Conservation (phyloP, 164 flowering plant genomes). For the Aristolochia fimbriata region DNA sequence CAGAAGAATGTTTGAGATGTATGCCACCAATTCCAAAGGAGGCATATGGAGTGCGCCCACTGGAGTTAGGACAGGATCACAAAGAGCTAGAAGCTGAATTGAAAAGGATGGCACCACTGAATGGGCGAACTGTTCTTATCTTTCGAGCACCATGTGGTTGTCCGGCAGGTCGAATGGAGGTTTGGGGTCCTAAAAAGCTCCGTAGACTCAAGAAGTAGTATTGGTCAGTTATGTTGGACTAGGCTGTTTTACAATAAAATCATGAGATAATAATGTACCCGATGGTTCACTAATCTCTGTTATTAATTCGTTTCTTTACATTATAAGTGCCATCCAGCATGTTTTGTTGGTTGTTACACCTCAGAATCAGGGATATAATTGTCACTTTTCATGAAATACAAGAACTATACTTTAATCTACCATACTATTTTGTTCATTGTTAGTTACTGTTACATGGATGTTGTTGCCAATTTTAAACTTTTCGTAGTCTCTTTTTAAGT, state of each 20-base stretch:
- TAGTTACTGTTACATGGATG: not conserved
- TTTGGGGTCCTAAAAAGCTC: constrained; percentile 45
- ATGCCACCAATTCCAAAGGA: constrained; percentile 22
- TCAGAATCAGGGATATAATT: constrained; percentile 14
- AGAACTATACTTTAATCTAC: not conserved
- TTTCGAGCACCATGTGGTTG: constrained; percentile 56
- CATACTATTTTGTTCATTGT: not conserved
- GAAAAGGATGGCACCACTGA: constrained; percentile 52
- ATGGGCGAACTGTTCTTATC: constrained; percentile 52
- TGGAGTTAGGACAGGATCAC: constrained; percentile 42
- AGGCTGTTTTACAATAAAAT: constrained; percentile 13
- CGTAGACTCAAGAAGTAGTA: constrained; percentile 44
- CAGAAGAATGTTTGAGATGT: constrained; percentile 48
- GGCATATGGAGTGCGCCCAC: constrained; percentile 18
- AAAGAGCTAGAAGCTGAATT: constrained; percentile 48
- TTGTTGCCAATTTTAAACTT: not conserved
- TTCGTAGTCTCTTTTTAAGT: no score
- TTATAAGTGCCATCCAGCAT: constrained; percentile 8
- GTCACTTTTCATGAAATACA: constrained; percentile 8
- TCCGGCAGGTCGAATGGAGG: constrained; percentile 52
- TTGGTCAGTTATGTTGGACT: not conserved
- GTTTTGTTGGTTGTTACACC: constrained; percentile 9
- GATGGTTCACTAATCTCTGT: constrained; percentile 8
- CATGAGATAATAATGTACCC: constrained; percentile 7
- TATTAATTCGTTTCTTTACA: constrained; percentile 1